Evolutionary conservation across 2,329 filamentous ascomycete species (phyloP), one percentile per base, ranked within the genome.

Genomic region (Macrophomina tecta): DNA sequence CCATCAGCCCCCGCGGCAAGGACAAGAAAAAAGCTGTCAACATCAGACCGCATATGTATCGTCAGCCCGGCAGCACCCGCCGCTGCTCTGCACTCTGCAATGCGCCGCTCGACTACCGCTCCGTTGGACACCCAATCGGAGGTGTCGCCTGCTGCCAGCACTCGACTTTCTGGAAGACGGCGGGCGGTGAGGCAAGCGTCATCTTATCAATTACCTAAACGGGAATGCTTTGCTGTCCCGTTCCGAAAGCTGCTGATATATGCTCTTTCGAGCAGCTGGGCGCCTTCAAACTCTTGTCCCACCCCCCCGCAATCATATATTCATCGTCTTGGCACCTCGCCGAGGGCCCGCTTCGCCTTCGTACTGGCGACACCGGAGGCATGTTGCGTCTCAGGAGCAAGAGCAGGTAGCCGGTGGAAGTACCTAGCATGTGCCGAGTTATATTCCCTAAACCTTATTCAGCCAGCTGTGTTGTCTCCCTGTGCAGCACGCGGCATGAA

Each of bases 161-260:
- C 40, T 49, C 23, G 48, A 32, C 49, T 49, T 48, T 30, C 42
- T 49, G 42, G 58, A 38, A 46, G 18, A 48, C 58, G 28, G n/a
- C 45, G 58, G 58, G 58, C 58, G 58, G 45, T 62, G 58, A 62
- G 58, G 45, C 23, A 23, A 23, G 23, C 58, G 45, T 12, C 58
- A 49, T 62, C 58, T 18, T 38, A 62, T 62, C 58, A 49, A 14
- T 62, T 49, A 32, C 58, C 45, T n/a, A 46, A 61, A 36, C 8
- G 9, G 30, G 56, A 28, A 48, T 48, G 28, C 56, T n/a, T 8
- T 48, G 56, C 42, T 61, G 56, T 42, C 7, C 42, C 56, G 58
- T 62, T 62, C 58, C 58, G 58, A 34, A 49, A 28, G 34, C n/a
- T 38, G 58, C 30, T 49, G 58, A 28, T 32, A 18, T n/a, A 16